These are phyloP conservation scores for Camellia oleifera DNA, from an alignment of 179 eudicot genomes.

Conservation along the genomic window DNA sequence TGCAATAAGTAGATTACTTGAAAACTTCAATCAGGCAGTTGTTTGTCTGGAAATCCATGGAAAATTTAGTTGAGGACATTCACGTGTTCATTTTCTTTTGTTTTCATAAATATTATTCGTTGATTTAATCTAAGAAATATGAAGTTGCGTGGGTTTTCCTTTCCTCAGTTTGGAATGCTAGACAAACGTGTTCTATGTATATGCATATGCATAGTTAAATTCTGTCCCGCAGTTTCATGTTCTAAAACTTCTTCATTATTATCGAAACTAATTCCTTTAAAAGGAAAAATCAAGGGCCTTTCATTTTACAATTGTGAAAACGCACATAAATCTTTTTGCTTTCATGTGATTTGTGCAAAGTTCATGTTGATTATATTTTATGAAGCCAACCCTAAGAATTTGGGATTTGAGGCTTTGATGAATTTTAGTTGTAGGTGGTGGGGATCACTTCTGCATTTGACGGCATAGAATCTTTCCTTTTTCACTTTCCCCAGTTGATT, in stretches of 20 bases:
- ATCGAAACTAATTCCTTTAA: background rate
- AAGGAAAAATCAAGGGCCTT: background rate
- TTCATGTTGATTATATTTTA: background rate
- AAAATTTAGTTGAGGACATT: background rate
- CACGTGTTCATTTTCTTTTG: background rate
- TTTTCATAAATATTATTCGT: background rate
- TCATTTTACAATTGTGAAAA: no score
- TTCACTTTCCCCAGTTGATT: conserved; percentile 2
- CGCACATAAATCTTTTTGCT: background rate
- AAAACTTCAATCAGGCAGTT: background rate
- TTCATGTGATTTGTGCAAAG: background rate
- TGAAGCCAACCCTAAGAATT: background rate
- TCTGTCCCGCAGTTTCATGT: background rate
- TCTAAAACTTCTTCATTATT: background rate
- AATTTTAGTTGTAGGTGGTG: conserved; percentile 6
- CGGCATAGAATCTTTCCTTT: background rate
- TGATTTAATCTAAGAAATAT: background rate
- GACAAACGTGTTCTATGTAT: background rate
- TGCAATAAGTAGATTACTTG: background rate
- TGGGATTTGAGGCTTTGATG: background rate
- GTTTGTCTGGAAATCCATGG: background rate
- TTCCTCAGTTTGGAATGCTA: background rate
- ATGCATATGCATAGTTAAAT: no score
- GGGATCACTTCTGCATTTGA: background rate
- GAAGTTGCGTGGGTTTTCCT: background rate